Evolutionary conservation across 108 stramenopile species (phyloP).

Genomic region (Conticribra weissflogii): DNA sequence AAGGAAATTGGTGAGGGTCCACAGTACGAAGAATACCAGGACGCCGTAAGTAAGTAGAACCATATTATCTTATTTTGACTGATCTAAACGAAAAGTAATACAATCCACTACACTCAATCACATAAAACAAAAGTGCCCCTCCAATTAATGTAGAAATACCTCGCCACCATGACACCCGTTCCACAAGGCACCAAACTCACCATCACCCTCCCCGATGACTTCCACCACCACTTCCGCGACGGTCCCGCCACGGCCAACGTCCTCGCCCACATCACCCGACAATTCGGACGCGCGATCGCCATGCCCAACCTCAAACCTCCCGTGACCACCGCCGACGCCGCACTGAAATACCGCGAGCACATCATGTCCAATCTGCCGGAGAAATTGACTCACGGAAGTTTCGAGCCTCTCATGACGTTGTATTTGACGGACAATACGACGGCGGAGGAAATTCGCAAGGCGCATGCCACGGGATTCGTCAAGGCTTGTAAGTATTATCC

Average conservation of each 20-base stretch:
- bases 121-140: neutral
- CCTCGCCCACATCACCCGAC: slow-evolving; percentile 68
- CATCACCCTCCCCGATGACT: slow-evolving; percentile 89
- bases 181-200: slow-evolving; percentile 56
- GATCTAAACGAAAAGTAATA: no score
- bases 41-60: no score
- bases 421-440: slow-evolving; percentile 97
- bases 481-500: slow-evolving; percentile 97
- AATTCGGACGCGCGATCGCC: slow-evolving; percentile 85
- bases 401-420: slow-evolving; percentile 95
- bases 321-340: slow-evolving; percentile 89
- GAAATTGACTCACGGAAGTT: slow-evolving; percentile 36
- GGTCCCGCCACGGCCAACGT: slow-evolving; percentile 62
- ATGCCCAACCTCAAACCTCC: slow-evolving; percentile 99
- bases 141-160: neutral
- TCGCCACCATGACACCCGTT: slow-evolving; percentile 14
- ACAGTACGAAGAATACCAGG: no score
- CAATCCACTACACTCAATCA: no score
- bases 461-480: slow-evolving; percentile 75
- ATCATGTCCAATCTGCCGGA: slow-evolving; percentile 64
- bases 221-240: slow-evolving; percentile 98
- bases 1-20: no score
- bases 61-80: no score
- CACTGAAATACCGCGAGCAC: slow-evolving; percentile 88
- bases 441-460: slow-evolving; percentile 90